Conservation (phyloP, 139 green algal species). For the Coelastrella sp. region DNA sequence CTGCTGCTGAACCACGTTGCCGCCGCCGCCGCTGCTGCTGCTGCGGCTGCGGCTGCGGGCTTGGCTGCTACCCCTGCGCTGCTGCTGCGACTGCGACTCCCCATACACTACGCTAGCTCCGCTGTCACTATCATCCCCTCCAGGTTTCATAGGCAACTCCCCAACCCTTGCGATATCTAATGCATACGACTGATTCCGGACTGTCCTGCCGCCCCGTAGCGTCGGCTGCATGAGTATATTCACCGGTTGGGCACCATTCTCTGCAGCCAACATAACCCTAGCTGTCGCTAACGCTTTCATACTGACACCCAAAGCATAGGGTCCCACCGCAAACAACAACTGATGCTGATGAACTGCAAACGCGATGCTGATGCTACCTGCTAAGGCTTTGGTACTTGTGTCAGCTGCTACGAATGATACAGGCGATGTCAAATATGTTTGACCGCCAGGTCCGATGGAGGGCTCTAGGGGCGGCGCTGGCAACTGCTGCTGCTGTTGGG, state of each 20-base stretch:
- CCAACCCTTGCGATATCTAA: not conserved
- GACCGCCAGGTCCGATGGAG: not conserved
- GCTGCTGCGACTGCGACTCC: not conserved
- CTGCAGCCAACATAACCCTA: not conserved
- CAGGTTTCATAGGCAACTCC: not conserved
- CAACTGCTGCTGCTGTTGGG: constrained; percentile 19
- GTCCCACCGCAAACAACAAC: constrained; percentile 38
- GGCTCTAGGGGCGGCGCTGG: not conserved
- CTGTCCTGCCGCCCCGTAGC: not conserved
- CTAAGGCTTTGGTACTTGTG: not conserved
- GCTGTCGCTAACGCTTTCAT: constrained; percentile 28
- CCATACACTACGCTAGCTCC: not conserved
- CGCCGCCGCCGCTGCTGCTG: constrained; percentile 4
- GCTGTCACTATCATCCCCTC: not conserved
- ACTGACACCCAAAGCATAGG: not conserved
- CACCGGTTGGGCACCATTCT: not conserved
- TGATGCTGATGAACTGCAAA: constrained; percentile 29
- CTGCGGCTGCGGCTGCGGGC: not conserved
- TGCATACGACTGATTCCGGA: constrained; percentile 7
- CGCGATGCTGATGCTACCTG: constrained; percentile 3
- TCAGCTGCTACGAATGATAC: constrained; percentile 9
- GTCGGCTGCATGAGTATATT: constrained; percentile 44
- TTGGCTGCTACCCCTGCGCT: not conserved
- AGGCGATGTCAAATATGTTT: not conserved
- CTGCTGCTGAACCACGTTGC: not conserved